Base-by-base conservation (phyloP, 2,329 filamentous ascomycete species). In the Pezicula carpinea region DNA sequence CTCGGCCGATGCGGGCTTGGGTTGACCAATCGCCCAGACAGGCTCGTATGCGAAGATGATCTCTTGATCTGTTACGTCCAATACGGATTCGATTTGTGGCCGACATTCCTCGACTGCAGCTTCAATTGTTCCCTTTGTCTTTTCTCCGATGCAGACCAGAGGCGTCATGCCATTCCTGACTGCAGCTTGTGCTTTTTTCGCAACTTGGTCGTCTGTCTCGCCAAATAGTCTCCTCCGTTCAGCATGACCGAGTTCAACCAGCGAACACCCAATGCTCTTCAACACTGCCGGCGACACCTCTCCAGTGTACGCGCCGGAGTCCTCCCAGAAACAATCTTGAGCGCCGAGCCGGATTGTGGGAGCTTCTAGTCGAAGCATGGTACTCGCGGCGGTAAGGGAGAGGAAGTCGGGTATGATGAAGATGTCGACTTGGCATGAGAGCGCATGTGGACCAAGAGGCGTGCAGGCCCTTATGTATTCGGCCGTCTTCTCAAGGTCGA, bases 1-100 rank as follows among this genome's bases (percentile, higher is more conserved):
- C 51, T 83, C 82, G 15, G 83, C 77, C 6, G 76, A 76, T 0
- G 89, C 89, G 2, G 89, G 88, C 59, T 83, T 72, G 1, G 76
- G 71, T 8, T 87, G 83, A 0, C 89, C 89, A 65, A 93, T 95
- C 1, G 89, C 89, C 89, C 89, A 95, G 1, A 93, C 87, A 6
- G 89, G 89, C 70, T 95, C 89, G 61, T 95, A 95, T 1, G 89
- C 89, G 48, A 95, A 75, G 6, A 92, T 78, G 5, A 93, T 76
- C 40, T 89, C 83, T 0, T 38, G 78, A 14, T 80, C 72, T 6
- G 92, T 69, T 0, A 73, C 76, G 1, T 69, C 69, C 43, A 93
- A 63, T 2, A 88, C 80, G 1, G 79, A 71, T 33, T 74, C 72
- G 47, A 95, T 73, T 65, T 92, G 87, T 4, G 69, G 67, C 31